Evolutionary conservation across 768 basidiomycete species (phyloP), one percentile per base, ranked within the genome.

Genomic region (Amanita pallidorosea): DNA sequence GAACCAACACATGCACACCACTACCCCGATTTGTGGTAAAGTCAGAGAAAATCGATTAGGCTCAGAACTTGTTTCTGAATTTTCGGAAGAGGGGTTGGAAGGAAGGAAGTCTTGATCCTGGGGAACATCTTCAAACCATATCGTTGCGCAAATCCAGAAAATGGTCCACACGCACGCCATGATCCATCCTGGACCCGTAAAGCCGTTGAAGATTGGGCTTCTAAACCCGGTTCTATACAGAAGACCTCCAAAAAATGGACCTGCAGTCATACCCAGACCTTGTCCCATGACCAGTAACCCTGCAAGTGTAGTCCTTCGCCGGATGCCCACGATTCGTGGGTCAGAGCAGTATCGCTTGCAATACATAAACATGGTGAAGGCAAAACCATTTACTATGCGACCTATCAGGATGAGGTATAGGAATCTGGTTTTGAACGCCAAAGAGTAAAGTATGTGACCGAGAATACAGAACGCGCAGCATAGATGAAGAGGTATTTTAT

Each of bases 351-450:
- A 85, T 11, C 79, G 73, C 56, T 83, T 85, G 56, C 63, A 67
- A 63, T 83, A 85, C 80, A 87, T 77, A 67, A 77, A 82, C 27
- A 74, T 69, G 3, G 79, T 73, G 59, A 81, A 83, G 4, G 73
- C 73, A 40, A 83, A 56, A 1, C 83, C 83, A 34, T 68, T 71
- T 31, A 84, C 74, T 47, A 81, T 76, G 17, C 84, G 79, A 5
- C 81, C 82, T 29, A 85, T 70, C 55, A 87, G 76, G 57, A 85
- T 83, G 56, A 85, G 69, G 60, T 85, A 85, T 9, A 85, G 74
- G 60, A 70, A 80, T 58, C 77, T 67, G 22, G 75, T 69, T 15
- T 60, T 67, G 59, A 83, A 85, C 0, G 84, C 84, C 25, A 77
- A 62, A 13, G 74, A 81, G 58, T 84, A 83, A 6, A 81, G 65